Evolutionary conservation across 1,139 yeast species (phyloP).

Genomic region (Entelexis paramagnoliae): DNA sequence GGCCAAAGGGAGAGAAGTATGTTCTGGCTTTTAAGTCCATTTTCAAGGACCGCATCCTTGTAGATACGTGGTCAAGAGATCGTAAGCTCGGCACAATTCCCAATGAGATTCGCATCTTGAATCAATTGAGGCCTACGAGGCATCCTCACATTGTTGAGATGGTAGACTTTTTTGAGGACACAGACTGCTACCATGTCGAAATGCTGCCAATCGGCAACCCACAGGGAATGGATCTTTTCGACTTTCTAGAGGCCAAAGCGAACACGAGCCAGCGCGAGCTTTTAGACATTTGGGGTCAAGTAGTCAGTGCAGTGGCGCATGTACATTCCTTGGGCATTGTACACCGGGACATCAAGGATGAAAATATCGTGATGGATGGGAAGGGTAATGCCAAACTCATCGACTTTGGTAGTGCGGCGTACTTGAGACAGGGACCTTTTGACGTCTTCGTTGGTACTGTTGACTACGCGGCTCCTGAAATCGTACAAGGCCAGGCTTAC

Average conservation of each 20-base stretch:
- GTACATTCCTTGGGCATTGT: conserved; percentile 79
- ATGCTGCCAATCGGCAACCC: conserved; percentile 71
- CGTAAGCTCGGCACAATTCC: conserved; percentile 86
- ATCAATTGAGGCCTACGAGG: conserved; percentile 53
- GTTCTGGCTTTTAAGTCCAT: conserved; percentile 77
- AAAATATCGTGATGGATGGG: conserved; percentile 73
- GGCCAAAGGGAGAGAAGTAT: conserved; percentile 40
- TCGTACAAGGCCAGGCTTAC: conserved; percentile 74
- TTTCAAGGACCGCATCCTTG: conserved; percentile 81
- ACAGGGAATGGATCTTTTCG: conserved; percentile 76
- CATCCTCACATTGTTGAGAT: conserved; percentile 81
- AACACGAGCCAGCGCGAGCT: conserved; percentile 30
- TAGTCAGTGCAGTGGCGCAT: conserved; percentile 67
- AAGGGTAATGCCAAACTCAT: conserved; percentile 53
- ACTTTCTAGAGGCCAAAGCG: conserved; percentile 66
- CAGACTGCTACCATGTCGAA: conserved; percentile 75
- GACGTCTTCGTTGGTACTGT: conserved; percentile 96
- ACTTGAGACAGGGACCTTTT: conserved; percentile 81
- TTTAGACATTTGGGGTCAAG: conserved; percentile 54
- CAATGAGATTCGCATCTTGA: conserved; percentile 86
- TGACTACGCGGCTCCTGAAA: conserved; percentile 96
- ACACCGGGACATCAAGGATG: conserved; percentile 93
- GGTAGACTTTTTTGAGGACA: conserved; percentile 86
- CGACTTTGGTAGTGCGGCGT: conserved; percentile 94
- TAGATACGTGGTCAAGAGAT: conserved; percentile 96